Conservation (phyloP, 1,284 basidiomycete species). For the Ceratobasidium sp. region DNA sequence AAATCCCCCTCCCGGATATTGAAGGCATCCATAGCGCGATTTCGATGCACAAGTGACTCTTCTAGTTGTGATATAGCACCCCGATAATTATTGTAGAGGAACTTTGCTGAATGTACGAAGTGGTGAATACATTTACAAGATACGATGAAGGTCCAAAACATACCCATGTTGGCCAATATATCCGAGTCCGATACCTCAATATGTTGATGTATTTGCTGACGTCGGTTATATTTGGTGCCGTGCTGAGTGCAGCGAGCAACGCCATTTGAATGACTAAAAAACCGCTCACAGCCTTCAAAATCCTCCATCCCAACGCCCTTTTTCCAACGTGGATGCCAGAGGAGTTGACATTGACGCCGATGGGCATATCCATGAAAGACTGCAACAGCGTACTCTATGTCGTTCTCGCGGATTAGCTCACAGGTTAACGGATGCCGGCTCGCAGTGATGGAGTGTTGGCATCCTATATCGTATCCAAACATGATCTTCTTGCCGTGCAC, state of each 20-base stretch:
- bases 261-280: slow-evolving; percentile 56
- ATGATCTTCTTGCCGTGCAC: slow-evolving; percentile 49
- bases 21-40: neutral
- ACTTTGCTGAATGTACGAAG: too few relatives aligned
- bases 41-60: neutral
- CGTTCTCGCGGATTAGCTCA: slow-evolving; percentile 12
- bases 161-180: neutral
- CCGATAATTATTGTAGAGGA: slow-evolving; percentile 12
- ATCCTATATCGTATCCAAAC: slow-evolving; percentile 59
- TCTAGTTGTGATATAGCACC: neutral
- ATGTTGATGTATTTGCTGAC: slow-evolving; percentile 52
- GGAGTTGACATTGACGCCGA: slow-evolving; percentile 56
- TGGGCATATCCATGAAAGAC: slow-evolving; percentile 59
- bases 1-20: slow-evolving; percentile 4
- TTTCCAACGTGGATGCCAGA: slow-evolving; percentile 55
- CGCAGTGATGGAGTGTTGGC: slow-evolving; percentile 54
- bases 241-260: slow-evolving; percentile 52
- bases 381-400: slow-evolving; percentile 49
- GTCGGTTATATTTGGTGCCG: slow-evolving; percentile 54
- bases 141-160: too few relatives aligned
- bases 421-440: slow-evolving; percentile 52
- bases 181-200: slow-evolving; percentile 16
- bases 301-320: slow-evolving; percentile 58
- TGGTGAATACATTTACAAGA: too few relatives aligned
- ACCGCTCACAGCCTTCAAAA: slow-evolving; percentile 56